Evolutionary conservation across 495 filamentous ascomycete genomes (phyloP).

Genomic region (Neurospora sp.): DNA sequence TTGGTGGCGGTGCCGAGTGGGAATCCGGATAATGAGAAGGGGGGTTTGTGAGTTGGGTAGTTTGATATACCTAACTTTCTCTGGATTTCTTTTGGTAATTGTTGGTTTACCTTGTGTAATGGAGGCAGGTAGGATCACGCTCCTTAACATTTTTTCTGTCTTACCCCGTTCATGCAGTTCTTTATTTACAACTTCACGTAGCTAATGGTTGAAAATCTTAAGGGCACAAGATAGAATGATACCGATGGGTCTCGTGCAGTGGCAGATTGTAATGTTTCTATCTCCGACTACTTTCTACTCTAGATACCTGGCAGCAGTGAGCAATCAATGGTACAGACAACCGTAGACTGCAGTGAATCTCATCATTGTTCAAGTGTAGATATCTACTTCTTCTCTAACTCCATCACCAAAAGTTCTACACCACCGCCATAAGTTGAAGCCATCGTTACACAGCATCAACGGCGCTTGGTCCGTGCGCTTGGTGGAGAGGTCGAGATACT

Average conservation of each 20-base stretch:
- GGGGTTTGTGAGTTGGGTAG: not conserved
- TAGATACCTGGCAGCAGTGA: not conserved
- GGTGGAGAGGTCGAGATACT: not conserved
- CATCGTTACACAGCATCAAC: not conserved
- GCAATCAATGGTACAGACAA: not conserved
- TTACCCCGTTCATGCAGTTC: not conserved
- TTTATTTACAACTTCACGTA: not conserved
- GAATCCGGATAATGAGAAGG: not conserved
- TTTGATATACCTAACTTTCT: not conserved
- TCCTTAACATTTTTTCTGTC: not conserved
- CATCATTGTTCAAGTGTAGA: not conserved
- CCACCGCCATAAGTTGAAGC: not conserved
- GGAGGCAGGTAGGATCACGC: not conserved
- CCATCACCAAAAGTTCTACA: not conserved
- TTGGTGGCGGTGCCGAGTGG: not conserved
- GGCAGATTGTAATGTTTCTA: not conserved
- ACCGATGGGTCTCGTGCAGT: not conserved
- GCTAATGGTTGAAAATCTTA: not conserved
- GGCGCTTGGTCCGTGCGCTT: not conserved
- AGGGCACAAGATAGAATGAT: not conserved
- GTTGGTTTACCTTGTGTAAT: not conserved
- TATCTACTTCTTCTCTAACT: not conserved
- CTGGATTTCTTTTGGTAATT: not conserved
- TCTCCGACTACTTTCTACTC: not conserved
- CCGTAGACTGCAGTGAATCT: not conserved